Evolutionary conservation across 2,329 filamentous ascomycete species (phyloP).

Genomic region (Ophiostoma novo-ulmi): DNA sequence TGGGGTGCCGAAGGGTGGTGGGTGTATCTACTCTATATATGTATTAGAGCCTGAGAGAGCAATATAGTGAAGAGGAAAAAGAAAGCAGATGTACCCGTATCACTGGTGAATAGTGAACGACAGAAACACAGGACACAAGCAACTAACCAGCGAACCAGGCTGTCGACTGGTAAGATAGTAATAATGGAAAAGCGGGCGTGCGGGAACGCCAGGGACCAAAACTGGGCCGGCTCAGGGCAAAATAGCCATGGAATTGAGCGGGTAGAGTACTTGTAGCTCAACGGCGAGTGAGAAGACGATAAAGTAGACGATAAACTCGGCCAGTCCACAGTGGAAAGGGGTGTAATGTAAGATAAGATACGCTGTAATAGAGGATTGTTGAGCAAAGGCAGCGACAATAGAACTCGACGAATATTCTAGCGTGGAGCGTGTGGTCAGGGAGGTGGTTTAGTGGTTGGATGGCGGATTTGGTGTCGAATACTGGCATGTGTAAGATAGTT

Average conservation of each 20-base stretch:
- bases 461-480: background rate
- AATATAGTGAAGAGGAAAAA: background rate
- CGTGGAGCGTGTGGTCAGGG: slow-evolving; percentile 18
- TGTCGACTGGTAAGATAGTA: background rate
- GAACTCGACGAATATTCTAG: background rate
- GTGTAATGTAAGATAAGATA: too few species aligned
- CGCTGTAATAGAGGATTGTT: background rate
- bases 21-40: background rate
- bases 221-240: slow-evolving; percentile 15
- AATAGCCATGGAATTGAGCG: slow-evolving; percentile 5
- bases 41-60: background rate
- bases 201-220: slow-evolving; percentile 10
- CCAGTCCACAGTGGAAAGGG: background rate
- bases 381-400: background rate
- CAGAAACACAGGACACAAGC: background rate
- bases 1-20: slow-evolving; percentile 15
- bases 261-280: background rate
- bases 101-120: background rate
- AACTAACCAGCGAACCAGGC: too few species aligned
- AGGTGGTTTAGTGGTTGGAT: slow-evolving; percentile 2
- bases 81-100: background rate
- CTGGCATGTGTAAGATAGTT: background rate
- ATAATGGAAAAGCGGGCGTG: slow-evolving; percentile 11
- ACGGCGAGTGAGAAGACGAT: background rate
- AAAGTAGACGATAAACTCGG: background rate